Conservation (phyloP, 768 basidiomycete genomes). For the Coprinopsis marcescibilis region DNA sequence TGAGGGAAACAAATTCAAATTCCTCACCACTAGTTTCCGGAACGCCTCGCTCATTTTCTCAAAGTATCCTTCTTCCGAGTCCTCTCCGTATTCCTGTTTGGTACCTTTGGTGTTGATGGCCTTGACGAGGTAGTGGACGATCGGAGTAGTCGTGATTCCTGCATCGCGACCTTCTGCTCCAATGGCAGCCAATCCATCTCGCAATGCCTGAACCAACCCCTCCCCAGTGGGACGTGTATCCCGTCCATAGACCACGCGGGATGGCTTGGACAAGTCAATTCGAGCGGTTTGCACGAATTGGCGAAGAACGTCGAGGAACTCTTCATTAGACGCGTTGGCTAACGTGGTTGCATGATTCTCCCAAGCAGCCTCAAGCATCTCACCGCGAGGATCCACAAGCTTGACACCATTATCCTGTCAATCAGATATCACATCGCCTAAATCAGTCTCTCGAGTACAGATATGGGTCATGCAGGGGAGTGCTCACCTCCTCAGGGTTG, state of each 20-base stretch:
- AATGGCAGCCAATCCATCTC: constrained; percentile 77
- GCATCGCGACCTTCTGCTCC: constrained; percentile 64
- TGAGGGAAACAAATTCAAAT: too few species aligned
- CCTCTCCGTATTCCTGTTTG: constrained; percentile 71
- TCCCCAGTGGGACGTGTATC: constrained; percentile 91
- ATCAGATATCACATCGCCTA: constrained; percentile 13
- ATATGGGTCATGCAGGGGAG: constrained; percentile 1
- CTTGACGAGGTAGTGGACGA: constrained; percentile 91
- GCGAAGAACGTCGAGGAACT: constrained; percentile 63
- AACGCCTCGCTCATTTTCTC: constrained; percentile 77
- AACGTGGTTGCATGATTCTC: constrained; percentile 81
- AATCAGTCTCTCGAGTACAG: not conserved
- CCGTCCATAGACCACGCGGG: constrained; percentile 82
- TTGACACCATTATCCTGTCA: constrained; percentile 98
- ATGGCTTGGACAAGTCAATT: constrained; percentile 75
- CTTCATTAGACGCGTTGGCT: constrained; percentile 78
- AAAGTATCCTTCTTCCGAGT: constrained; percentile 79
- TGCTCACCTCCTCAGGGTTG: constrained; percentile 86
- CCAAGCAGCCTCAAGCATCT: constrained; percentile 96
- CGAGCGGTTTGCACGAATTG: constrained; percentile 54
- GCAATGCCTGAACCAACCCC: constrained; percentile 66
- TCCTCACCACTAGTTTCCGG: constrained; percentile 82
- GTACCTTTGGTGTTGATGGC: constrained; percentile 84
- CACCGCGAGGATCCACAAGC: constrained; percentile 92
- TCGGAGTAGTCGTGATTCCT: constrained; percentile 88